Evolutionary conservation across 768 basidiomycete species (phyloP), one percentile per base, ranked within the genome.

Genomic region (Galerina sulciceps): DNA sequence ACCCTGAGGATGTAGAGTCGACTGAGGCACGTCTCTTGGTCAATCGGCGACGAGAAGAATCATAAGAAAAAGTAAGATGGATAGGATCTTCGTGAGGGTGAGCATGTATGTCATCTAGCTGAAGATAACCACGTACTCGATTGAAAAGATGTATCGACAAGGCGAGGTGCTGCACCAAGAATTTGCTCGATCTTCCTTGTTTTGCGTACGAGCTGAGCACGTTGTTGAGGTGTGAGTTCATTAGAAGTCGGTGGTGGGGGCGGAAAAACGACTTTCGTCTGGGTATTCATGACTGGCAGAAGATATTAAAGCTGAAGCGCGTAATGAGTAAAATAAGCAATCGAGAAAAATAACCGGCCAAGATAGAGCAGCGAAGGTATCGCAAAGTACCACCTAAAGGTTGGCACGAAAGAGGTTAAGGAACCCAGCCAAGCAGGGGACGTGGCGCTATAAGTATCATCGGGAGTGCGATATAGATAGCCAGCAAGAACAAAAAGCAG

Each of bases 191-290:
- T 78, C 72, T 88, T 89, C 64, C 79, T 82, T 18, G 85, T 81
- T 22, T 81, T 80, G 26, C 85, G 83, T 31, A 85, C 65, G 20
- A 89, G 79, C 53, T 83, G 83, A 9, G 76, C 67, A n/a, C 86
- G 81, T 68, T 87, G 82, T 20, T 76, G 65, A 1, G 77, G 60
- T 6, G 82, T 80, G 49, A 86, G 69, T 15, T 76, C 71, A 69
- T 89, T 88, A 14, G 76, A 81, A 20, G 87, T 89, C 0, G 85
- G 85, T 3, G 87, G 86, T 14, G 81, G 81, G 4, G 72, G 59
- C 4, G 84, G 83, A 55, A 75, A 80, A 6, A 77, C 73, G 10
- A 78, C 69, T 65, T 74, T 77, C 13, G 68, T 60, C 18, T 48
- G 46, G 43, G 56, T 56, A 62, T 54, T 60, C 48, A 52, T 57